A percentile compares a stretch with the other conserved stretches of the same genome.
Evolutionary conservation across 257 asterid species (phyloP).

Genomic region (Verbena officinalis): DNA sequence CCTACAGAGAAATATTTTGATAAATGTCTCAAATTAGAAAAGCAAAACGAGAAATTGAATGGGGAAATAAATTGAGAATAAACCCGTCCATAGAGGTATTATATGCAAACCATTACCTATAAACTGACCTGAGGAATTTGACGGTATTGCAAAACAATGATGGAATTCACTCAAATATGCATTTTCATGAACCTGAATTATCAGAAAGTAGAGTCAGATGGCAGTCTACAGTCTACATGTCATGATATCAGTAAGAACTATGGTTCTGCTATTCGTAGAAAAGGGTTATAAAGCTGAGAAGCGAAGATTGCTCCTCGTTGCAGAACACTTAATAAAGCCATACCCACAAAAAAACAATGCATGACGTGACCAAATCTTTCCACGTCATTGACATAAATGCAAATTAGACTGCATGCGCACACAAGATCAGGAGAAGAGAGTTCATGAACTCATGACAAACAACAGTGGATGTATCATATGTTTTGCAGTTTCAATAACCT

Average conservation of each 20-base stretch:
- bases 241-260: constrained; percentile 5
- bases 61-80: not conserved
- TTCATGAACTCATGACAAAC: constrained; percentile 4
- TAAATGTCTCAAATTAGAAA: too few species aligned
- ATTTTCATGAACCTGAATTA: constrained; percentile 86
- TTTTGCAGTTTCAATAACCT: constrained; percentile 5
- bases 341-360: constrained; percentile 11
- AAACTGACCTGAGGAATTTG: constrained; percentile 78
- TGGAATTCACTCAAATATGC: constrained; percentile 87
- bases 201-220: constrained; percentile 20
- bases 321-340: not conserved
- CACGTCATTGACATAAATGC: not conserved
- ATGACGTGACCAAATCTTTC: constrained; percentile 6
- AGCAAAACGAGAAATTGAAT: constrained; percentile 1
- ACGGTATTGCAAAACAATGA: constrained; percentile 80
- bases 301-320: not conserved
- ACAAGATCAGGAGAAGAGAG: constrained; percentile 14
- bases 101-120: constrained; percentile 24
- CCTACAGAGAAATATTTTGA: too few species aligned
- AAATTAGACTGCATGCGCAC: constrained; percentile 11
- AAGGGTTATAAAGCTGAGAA: constrained; percentile 5
- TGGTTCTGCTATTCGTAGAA: constrained; percentile 2
- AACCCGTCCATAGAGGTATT: constrained; percentile 9
- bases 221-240: constrained; percentile 18
- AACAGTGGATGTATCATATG: not conserved